phyloP scores from a whole-genome alignment of 768 basidiomycete species.

The Suillus subaureus region DNA sequence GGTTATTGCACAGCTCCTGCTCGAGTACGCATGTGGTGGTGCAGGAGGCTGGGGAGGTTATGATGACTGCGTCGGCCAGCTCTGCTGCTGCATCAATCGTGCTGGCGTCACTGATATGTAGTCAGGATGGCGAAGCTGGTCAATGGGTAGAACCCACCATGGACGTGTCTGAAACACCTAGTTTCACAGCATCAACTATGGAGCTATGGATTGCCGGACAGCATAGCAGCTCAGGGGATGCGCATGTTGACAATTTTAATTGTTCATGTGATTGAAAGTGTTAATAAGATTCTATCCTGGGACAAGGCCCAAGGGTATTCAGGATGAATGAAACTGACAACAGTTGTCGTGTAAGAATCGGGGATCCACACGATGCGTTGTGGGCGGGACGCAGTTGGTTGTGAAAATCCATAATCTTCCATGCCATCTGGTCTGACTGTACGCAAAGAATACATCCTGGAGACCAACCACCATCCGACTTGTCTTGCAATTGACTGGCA shows the following conservation, averaged over 20 bases:
- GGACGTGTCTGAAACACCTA: neutral
- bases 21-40: neutral
- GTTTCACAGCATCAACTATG: neutral
- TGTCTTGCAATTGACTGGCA: no score
- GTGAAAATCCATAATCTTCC: no score
- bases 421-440: no score
- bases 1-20: slow-evolving; percentile 60
- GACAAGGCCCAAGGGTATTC: no score
- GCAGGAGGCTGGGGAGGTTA: slow-evolving; percentile 8
- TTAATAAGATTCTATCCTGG: no score
- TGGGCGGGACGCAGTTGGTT: no score
- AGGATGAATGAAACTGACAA: no score
- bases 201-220: neutral
- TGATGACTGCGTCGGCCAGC: neutral
- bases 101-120: neutral
- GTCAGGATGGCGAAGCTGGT: neutral
- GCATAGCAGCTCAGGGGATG: neutral
- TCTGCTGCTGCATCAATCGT: neutral
- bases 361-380: no score
- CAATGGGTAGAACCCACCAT: neutral
- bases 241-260: neutral
- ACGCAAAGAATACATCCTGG: no score
- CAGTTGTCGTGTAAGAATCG: no score
- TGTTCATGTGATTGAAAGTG: no score
- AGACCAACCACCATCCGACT: no score